Evolutionary conservation across 169 alveolate genomes (phyloP).

Genomic region (Plasmodium sp.): DNA sequence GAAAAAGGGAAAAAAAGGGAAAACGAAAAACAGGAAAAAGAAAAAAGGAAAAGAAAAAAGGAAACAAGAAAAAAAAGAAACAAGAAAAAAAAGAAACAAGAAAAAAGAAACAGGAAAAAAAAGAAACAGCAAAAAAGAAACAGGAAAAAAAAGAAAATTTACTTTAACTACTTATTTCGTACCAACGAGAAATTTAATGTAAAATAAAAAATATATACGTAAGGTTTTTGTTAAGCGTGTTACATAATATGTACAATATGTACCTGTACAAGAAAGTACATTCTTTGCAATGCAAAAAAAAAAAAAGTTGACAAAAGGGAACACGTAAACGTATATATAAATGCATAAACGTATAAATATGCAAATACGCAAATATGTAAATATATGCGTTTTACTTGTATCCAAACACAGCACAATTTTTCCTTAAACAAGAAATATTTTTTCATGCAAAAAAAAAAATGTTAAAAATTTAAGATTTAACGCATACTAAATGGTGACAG

Average conservation of each 20-base stretch:
- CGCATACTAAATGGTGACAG: background rate
- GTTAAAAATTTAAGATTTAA: conserved; percentile 4
- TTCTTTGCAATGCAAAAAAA: conserved; percentile 2
- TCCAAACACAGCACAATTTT: background rate
- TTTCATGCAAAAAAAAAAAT: conserved; percentile 1
- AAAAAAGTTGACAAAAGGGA: background rate
- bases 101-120: conserved; percentile 5
- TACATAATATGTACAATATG: conserved; percentile 1
- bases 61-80: background rate
- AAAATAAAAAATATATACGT: background rate
- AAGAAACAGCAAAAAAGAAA: background rate
- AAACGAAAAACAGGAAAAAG: background rate
- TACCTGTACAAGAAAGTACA: background rate
- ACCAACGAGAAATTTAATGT: background rate
- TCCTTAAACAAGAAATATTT: background rate
- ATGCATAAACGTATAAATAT: background rate
- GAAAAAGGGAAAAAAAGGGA: conserved; percentile 2
- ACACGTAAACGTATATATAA: background rate
- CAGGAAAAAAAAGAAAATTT: background rate
- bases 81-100: background rate
- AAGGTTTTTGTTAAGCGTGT: background rate
- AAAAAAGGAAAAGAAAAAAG: background rate
- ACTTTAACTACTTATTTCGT: background rate
- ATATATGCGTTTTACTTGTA: background rate
- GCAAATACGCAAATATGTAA: background rate